Evolutionary conservation across 2,329 filamentous ascomycete species (phyloP).

Genomic region (Calonectria pseudoreteaudii): DNA sequence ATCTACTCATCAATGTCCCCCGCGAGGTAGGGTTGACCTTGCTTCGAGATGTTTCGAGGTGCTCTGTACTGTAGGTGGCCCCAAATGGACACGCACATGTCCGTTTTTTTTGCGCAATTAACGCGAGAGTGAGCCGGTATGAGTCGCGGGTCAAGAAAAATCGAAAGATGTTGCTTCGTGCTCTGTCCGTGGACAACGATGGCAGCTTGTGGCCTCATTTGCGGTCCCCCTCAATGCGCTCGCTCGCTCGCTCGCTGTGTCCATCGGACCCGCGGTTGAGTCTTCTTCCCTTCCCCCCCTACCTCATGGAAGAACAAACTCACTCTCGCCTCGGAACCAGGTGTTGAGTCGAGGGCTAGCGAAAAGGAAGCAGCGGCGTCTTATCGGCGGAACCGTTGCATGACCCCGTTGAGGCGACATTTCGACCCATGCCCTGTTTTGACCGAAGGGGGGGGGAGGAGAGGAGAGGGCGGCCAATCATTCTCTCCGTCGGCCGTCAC

Average conservation of each 20-base stretch:
- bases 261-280: neutral
- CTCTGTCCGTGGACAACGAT: too few relatives aligned
- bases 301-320: neutral
- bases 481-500: neutral
- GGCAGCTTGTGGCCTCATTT: neutral
- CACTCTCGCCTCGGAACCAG: neutral
- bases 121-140: neutral
- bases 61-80: neutral
- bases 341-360: neutral
- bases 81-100: neutral
- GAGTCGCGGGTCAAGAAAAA: neutral
- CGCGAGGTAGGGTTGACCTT: neutral
- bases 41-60: neutral
- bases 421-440: conserved; percentile 3
- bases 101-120: neutral
- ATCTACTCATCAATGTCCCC: neutral
- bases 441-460: too few relatives aligned
- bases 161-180: neutral
- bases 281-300: neutral
- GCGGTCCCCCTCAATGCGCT: neutral
- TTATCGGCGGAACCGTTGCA: neutral
- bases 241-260: neutral
- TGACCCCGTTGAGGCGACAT: neutral
- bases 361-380: neutral
- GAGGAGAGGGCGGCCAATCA: neutral